Evolutionary conservation across 2,329 filamentous ascomycete species (phyloP).

Genomic region (Penicillium hordei): DNA sequence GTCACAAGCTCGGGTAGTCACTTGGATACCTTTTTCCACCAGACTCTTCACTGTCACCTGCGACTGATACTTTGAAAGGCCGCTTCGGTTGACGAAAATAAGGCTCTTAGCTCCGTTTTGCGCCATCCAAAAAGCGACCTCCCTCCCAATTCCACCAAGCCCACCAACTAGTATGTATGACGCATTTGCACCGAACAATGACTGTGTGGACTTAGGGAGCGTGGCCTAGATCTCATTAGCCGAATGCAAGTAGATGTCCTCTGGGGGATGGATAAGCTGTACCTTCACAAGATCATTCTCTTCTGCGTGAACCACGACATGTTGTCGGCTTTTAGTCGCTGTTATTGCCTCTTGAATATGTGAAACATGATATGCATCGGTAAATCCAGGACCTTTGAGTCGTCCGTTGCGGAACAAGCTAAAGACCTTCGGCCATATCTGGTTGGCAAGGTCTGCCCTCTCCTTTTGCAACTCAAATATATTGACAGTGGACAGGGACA

Average conservation of each 20-base stretch:
- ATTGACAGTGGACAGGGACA: slow-evolving; percentile 18
- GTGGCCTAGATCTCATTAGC: slow-evolving; percentile 6
- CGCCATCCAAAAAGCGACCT: slow-evolving; percentile 44
- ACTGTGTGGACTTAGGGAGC: background rate
- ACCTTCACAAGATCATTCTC: slow-evolving; percentile 16
- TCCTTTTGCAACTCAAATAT: slow-evolving; percentile 13
- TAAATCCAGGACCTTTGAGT: slow-evolving; percentile 8
- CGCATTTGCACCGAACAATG: slow-evolving; percentile 12
- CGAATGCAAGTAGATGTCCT: too few relatives aligned
- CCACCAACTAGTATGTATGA: slow-evolving; percentile 33
- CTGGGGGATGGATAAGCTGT: background rate
- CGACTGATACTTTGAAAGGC: slow-evolving; percentile 16
- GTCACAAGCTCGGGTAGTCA: slow-evolving; percentile 32
- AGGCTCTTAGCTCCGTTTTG: slow-evolving; percentile 53
- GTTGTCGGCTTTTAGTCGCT: background rate
- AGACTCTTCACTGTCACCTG: slow-evolving; percentile 20
- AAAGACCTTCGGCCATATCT: slow-evolving; percentile 15
- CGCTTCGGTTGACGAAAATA: slow-evolving; percentile 54
- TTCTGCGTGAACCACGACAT: slow-evolving; percentile 9
- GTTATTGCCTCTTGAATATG: slow-evolving; percentile 14
- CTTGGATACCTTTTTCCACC: slow-evolving; percentile 17
- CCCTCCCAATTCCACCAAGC: slow-evolving; percentile 30
- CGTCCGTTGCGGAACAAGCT: slow-evolving; percentile 14
- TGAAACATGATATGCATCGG: slow-evolving; percentile 11
- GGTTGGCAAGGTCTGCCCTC: background rate